Percentiles rank a stretch among this genome's conserved stretches.
Evolutionary conservation across 306 rosid species (phyloP).

Genomic region (Lablab purpureus): DNA sequence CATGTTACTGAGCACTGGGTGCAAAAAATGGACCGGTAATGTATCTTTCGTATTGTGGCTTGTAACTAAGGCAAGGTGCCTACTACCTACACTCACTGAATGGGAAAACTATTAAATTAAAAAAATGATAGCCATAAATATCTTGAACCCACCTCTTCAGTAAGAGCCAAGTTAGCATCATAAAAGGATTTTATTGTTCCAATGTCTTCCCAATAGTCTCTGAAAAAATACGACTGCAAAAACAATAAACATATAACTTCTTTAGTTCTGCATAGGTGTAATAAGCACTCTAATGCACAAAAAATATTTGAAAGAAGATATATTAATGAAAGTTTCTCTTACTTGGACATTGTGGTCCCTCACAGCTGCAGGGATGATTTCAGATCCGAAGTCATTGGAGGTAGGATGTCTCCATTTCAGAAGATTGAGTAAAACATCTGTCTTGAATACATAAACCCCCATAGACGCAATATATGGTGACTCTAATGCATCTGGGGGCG

Average conservation of each 20-base stretch:
- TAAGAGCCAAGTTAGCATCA: slow-evolving; percentile 87
- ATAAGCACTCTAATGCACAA: slow-evolving; percentile 23
- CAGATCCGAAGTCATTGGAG: slow-evolving; percentile 92
- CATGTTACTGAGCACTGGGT: not conserved
- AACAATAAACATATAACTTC: slow-evolving; percentile 23
- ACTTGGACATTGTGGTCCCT: slow-evolving; percentile 79
- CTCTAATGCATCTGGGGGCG: slow-evolving; percentile 63
- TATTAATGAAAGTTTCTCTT: slow-evolving; percentile 47
- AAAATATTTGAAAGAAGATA: slow-evolving; percentile 15
- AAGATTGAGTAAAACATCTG: slow-evolving; percentile 75
- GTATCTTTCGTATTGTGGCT: not conserved
- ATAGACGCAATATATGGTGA: slow-evolving; percentile 89
- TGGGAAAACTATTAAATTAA: not conserved
- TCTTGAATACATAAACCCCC: slow-evolving; percentile 93
- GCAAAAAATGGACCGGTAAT: not conserved
- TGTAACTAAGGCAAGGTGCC: slow-evolving; percentile 7
- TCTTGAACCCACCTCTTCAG: slow-evolving; percentile 72
- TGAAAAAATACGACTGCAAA: slow-evolving; percentile 76
- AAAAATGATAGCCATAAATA: not conserved
- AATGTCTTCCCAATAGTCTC: slow-evolving; percentile 97
- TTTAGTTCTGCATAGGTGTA: slow-evolving; percentile 13
- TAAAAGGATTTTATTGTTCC: slow-evolving; percentile 87
- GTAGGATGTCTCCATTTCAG: slow-evolving; percentile 78
- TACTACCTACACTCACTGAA: not conserved
- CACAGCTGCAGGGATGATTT: slow-evolving; percentile 92